phyloP scores from a whole-genome alignment of 805 yeast genomes.

The Saturnispora serradocipensis region DNA sequence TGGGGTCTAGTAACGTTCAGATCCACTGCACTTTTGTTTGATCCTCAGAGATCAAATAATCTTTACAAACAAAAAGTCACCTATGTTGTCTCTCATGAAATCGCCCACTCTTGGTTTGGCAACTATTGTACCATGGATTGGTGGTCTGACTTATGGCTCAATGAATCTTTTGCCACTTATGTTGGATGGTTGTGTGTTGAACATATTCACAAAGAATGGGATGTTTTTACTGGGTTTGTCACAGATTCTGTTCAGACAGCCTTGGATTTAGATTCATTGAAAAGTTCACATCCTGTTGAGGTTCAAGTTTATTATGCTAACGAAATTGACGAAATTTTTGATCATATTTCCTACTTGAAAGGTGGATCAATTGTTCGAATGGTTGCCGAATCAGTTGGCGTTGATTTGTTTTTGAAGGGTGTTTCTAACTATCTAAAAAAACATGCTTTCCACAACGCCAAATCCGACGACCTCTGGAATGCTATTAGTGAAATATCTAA shows the following conservation, averaged over 20 bases:
- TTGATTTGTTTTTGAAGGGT: slow-evolving; percentile 60
- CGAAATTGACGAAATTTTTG: slow-evolving; percentile 77
- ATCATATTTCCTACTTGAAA: slow-evolving; percentile 70
- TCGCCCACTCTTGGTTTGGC: slow-evolving; percentile 91
- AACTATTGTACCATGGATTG: slow-evolving; percentile 84
- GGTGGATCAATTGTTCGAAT: slow-evolving; percentile 74
- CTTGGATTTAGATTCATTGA: slow-evolving; percentile 44
- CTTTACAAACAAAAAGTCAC: slow-evolving; percentile 61
- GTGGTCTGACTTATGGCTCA: slow-evolving; percentile 91
- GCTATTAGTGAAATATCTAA: slow-evolving; percentile 57
- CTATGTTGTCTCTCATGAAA: slow-evolving; percentile 76
- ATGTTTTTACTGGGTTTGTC: slow-evolving; percentile 52
- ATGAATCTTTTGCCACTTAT: slow-evolving; percentile 88
- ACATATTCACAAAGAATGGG: slow-evolving; percentile 71
- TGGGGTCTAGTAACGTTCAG: slow-evolving; percentile 76
- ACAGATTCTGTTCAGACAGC: slow-evolving; percentile 44
- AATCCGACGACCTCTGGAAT: slow-evolving; percentile 64
- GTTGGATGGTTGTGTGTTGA: slow-evolving; percentile 67
- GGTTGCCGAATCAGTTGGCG: slow-evolving; percentile 65
- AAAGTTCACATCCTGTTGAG: slow-evolving; percentile 71
- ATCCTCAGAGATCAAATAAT: slow-evolving; percentile 37
- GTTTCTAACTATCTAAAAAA: slow-evolving; percentile 58
- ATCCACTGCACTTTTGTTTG: slow-evolving; percentile 45
- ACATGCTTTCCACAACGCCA: slow-evolving; percentile 61
- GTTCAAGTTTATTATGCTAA: slow-evolving; percentile 72